Conservation (phyloP, 2,329 filamentous ascomycete genomes). For the Alternaria longipes region DNA sequence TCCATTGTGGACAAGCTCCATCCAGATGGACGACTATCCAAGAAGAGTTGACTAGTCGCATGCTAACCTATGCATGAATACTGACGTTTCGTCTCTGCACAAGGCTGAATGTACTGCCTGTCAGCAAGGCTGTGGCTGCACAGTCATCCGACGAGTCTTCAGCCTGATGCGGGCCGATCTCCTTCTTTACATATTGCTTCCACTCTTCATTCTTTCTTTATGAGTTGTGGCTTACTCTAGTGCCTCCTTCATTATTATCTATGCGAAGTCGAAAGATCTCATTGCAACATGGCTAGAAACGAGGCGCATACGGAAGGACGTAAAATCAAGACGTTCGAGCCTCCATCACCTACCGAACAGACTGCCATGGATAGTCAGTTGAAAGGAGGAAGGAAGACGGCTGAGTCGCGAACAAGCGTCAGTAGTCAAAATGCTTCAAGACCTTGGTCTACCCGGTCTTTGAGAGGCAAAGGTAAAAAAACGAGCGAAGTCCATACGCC, state of each 20-base stretch:
- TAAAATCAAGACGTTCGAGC: rapidly evolving
- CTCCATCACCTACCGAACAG: rapidly evolving
- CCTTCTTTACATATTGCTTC: background rate
- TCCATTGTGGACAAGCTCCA: background rate
- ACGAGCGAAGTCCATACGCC: no score
- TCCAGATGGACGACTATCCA: background rate
- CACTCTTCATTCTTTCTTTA: rapidly evolving
- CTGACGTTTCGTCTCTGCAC: rapidly evolving
- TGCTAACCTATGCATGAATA: background rate
- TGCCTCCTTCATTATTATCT: no score
- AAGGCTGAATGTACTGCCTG: background rate
- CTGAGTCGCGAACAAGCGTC: no score
- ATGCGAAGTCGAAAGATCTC: no score
- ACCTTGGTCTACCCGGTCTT: rapidly evolving
- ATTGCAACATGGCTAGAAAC: rapidly evolving
- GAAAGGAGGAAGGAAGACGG: no score
- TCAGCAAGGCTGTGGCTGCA: background rate
- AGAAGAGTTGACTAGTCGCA: background rate
- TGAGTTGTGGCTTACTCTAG: rapidly evolving
- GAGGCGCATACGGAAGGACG: no score
- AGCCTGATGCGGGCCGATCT: background rate
- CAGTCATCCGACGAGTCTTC: background rate
- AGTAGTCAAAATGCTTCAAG: no score
- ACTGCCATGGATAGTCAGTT: no score
- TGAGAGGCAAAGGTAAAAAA: no score